phyloP scores from a whole-genome alignment of 2,329 filamentous ascomycete species.

The Pseudocercospora fuligena region DNA sequence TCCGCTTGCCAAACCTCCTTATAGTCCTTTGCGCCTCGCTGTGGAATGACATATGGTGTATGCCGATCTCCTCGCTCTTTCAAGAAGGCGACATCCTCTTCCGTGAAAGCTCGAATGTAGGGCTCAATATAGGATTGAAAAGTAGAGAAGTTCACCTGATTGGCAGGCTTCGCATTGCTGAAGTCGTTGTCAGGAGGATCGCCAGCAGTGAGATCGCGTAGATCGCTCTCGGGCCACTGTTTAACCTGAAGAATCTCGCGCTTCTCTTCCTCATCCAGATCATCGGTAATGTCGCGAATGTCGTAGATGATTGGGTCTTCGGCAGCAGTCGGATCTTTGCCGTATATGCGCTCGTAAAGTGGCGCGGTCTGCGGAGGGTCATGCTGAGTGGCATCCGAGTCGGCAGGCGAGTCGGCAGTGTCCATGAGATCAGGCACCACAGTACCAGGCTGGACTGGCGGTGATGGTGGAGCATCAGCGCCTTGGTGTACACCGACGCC shows the following conservation, averaged over 20 bases:
- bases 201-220: slow-evolving; percentile 84
- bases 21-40: slow-evolving; percentile 83
- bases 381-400: slow-evolving; percentile 60
- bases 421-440: slow-evolving; percentile 55
- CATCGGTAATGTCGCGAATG: slow-evolving; percentile 74
- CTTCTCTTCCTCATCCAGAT: slow-evolving; percentile 83
- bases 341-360: slow-evolving; percentile 80
- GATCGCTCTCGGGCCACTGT: slow-evolving; percentile 77
- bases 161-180: slow-evolving; percentile 88
- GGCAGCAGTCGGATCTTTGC: slow-evolving; percentile 88
- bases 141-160: slow-evolving; percentile 90
- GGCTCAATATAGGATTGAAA: slow-evolving; percentile 93
- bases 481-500: slow-evolving; percentile 62
- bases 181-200: slow-evolving; percentile 93
- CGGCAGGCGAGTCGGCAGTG: slow-evolving; percentile 66
- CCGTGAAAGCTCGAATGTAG: slow-evolving; percentile 84
- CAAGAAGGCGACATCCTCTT: slow-evolving; percentile 92
- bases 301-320: slow-evolving; percentile 92
- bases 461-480: slow-evolving; percentile 39
- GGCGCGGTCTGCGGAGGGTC: slow-evolving; percentile 63
- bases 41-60: slow-evolving; percentile 83
- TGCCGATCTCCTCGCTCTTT: slow-evolving; percentile 83
- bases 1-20: slow-evolving; percentile 93
- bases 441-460: slow-evolving; percentile 38
- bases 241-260: slow-evolving; percentile 88